Evolutionary conservation across 345 rosid species (phyloP).

Genomic region (Salix arbutifolia): DNA sequence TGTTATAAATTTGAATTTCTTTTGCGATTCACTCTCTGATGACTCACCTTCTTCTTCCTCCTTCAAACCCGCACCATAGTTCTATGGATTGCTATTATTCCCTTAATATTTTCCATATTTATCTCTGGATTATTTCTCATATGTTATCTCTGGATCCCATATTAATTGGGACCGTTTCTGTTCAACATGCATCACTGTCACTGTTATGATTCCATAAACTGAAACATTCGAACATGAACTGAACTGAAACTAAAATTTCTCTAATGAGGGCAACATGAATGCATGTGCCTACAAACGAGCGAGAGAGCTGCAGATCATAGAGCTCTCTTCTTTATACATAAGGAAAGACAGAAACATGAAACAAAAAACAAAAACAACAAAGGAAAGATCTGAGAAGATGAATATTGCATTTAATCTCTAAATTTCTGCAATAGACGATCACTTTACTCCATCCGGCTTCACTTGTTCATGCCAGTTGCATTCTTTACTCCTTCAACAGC

Average conservation of each 20-base stretch:
- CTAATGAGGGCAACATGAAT: background rate
- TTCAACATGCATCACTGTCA: background rate
- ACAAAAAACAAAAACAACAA: background rate
- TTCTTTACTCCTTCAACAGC: constrained; percentile 62
- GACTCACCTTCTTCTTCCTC: too few species aligned
- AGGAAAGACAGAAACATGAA: background rate
- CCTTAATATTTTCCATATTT: too few species aligned
- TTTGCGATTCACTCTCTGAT: too few species aligned
- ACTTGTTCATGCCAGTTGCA: constrained; percentile 36
- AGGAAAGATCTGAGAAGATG: background rate
- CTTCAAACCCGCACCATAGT: too few species aligned
- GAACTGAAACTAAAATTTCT: background rate
- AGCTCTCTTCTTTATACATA: constrained; percentile 15
- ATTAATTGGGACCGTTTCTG: too few species aligned
- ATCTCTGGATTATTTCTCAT: too few species aligned
- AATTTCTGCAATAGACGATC: background rate
- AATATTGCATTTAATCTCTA: background rate
- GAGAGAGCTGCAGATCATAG: background rate
- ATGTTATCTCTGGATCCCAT: too few species aligned
- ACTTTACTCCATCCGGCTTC: background rate
- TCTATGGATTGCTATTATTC: too few species aligned
- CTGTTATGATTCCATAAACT: background rate
- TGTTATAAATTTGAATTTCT: too few species aligned
- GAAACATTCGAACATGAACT: background rate
- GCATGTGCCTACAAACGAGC: background rate